Evolutionary conservation across 306 rosid species (phyloP).

Genomic region (Cucurbita argyrosperma): DNA sequence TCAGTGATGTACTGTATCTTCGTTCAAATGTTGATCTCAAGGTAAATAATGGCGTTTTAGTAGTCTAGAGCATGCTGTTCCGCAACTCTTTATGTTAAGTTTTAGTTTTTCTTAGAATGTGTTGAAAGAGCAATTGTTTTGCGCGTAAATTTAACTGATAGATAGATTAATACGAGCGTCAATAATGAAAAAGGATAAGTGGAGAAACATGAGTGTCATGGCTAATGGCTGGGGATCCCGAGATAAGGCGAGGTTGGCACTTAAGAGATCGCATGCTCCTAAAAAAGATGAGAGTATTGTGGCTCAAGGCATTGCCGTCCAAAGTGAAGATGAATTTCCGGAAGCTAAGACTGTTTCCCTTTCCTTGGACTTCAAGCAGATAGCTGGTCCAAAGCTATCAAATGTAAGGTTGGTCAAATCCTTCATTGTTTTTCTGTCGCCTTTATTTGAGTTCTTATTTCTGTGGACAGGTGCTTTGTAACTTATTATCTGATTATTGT

Average conservation of each 20-base stretch:
- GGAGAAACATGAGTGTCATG: slow-evolving; percentile 96
- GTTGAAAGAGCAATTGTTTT: not conserved
- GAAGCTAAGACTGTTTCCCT: slow-evolving; percentile 48
- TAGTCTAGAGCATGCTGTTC: not conserved
- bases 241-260: slow-evolving; percentile 57
- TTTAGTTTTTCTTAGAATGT: not conserved
- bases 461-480: not conserved
- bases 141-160: not conserved
- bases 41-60: slow-evolving; percentile 22
- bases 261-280: slow-evolving; percentile 40
- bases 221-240: slow-evolving; percentile 89
- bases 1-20: slow-evolving; percentile 49
- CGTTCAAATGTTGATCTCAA: slow-evolving; percentile 97
- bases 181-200: slow-evolving; percentile 57
- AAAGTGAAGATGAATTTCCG: slow-evolving; percentile 64
- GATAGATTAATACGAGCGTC: not conserved
- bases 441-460: not conserved
- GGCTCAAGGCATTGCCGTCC: slow-evolving; percentile 22
- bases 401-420: slow-evolving; percentile 45
- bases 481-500: not conserved
- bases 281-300: slow-evolving; percentile 50
- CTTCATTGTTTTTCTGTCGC: not conserved
- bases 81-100: not conserved
- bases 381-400: slow-evolving; percentile 49
- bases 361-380: slow-evolving; percentile 35